Percentiles rank a stretch among this genome's conserved stretches.
phyloP scores from a whole-genome alignment of 1,284 basidiomycete species.

The Malassezia equina region DNA sequence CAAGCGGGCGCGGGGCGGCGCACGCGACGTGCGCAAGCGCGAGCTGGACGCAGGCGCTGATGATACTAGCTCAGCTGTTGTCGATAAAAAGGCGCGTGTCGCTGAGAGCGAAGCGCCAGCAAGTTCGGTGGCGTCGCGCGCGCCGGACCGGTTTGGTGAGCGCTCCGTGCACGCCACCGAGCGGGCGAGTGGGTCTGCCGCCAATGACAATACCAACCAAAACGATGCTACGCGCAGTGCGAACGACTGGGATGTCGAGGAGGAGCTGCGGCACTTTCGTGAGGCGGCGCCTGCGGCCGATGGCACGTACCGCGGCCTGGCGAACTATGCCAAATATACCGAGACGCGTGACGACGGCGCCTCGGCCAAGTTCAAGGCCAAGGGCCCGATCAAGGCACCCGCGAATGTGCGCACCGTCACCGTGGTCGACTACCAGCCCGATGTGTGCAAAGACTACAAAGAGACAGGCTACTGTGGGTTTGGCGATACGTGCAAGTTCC shows the following conservation, averaged over 20 bases:
- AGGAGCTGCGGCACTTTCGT: constrained; percentile 18
- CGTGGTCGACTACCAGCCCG: constrained; percentile 93
- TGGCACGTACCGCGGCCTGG: constrained; percentile 76
- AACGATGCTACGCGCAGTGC: constrained; percentile 48
- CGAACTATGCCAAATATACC: constrained; percentile 69
- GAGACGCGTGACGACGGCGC: constrained; percentile 57
- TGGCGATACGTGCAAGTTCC: constrained; percentile 84
- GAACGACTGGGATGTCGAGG: constrained; percentile 51
- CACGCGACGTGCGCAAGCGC: constrained; percentile 14
- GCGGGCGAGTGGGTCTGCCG: constrained; percentile 14
- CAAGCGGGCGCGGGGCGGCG: constrained; percentile 6
- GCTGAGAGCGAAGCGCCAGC: neutral
- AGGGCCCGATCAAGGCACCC: constrained; percentile 28
- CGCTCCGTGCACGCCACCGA: constrained; percentile 51
- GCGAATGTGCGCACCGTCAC: constrained; percentile 89
- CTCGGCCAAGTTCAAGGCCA: constrained; percentile 74
- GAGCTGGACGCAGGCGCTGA: neutral
- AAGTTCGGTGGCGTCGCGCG: neutral
- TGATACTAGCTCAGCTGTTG: neutral
- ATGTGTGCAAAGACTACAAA: constrained; percentile 99
- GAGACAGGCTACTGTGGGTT: constrained; percentile 99
- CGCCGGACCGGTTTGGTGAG: constrained; percentile 55
- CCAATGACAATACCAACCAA: constrained; percentile 27
- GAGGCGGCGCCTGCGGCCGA: constrained; percentile 51
- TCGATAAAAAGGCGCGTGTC: constrained; percentile 8